Evolutionary conservation across 305 asterid genomes (phyloP).

Genomic region (Ruellia speciosa): DNA sequence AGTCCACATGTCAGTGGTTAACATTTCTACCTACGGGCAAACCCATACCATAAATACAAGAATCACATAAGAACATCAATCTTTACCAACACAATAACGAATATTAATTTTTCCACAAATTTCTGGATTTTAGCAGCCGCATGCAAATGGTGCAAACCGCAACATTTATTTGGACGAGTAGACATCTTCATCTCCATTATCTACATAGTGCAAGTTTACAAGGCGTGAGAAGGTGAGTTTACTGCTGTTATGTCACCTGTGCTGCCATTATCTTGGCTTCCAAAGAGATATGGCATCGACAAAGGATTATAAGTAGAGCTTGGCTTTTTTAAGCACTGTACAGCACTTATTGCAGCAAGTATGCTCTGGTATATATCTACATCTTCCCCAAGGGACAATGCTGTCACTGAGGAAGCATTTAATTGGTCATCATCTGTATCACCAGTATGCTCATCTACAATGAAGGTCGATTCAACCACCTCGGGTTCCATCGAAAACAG

Average conservation of each 20-base stretch:
- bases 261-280: slow-evolving; percentile 35
- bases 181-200: too few relatives aligned
- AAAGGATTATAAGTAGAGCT: slow-evolving; percentile 71
- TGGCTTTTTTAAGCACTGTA: slow-evolving; percentile 53
- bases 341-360: slow-evolving; percentile 59
- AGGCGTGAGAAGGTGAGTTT: slow-evolving; percentile 29
- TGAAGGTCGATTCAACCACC: neutral
- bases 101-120: neutral
- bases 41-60: too few relatives aligned
- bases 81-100: neutral
- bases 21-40: too few relatives aligned
- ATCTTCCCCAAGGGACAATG: slow-evolving; percentile 43
- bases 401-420: slow-evolving; percentile 20
- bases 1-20: too few relatives aligned
- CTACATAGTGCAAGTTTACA: too few relatives aligned
- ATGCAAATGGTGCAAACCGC: too few relatives aligned
- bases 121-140: neutral
- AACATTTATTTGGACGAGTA: too few relatives aligned
- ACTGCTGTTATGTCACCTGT: slow-evolving; percentile 55
- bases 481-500: too few relatives aligned
- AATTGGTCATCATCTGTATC: neutral
- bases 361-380: slow-evolving; percentile 58
- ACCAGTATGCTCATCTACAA: neutral
- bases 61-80: too few relatives aligned
- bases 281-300: slow-evolving; percentile 54